Percentiles rank a stretch among this genome's conserved stretches.
These are phyloP conservation scores for Curvularia eragrostidis DNA, from an alignment of 2,329 filamentous ascomycete species.

Conservation along the genomic window DNA sequence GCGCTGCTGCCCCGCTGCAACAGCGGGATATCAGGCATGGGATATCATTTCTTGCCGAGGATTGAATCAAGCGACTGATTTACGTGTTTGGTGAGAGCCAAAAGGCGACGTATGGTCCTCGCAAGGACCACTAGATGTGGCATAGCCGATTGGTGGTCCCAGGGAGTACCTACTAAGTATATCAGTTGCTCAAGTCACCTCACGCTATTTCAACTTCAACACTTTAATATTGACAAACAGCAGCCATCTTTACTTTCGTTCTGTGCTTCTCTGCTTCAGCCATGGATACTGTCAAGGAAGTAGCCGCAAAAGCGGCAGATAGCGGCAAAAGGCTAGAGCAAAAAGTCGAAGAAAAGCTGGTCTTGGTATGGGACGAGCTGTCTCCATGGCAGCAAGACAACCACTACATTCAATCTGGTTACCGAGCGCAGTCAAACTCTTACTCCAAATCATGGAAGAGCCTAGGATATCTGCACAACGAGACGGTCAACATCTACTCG, in stretches of 20 bases:
- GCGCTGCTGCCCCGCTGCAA: not conserved
- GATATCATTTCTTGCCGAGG: not conserved
- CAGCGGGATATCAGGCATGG: not conserved
- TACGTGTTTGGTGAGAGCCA: not conserved
- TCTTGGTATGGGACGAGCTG: conserved; percentile 54
- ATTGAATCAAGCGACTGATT: not conserved
- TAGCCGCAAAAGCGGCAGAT: conserved; percentile 22
- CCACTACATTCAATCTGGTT: conserved; percentile 71
- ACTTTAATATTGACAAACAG: not conserved
- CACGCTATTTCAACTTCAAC: conserved; percentile 4
- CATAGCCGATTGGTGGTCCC: conserved; percentile 8
- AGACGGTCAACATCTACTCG: conserved; percentile 74
- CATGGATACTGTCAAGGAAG: conserved; percentile 36
- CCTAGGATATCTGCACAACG: conserved; percentile 70
- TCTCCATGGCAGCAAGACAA: conserved; percentile 65
- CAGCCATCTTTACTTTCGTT: not conserved
- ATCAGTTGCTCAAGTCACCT: not conserved
- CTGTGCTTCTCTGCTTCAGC: not conserved
- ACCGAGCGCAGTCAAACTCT: conserved; percentile 68
- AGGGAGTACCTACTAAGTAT: no score
- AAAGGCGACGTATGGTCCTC: conserved; percentile 10
- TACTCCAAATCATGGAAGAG: conserved; percentile 65
- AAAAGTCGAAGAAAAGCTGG: conserved; percentile 57
- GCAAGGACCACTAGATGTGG: conserved; percentile 14
- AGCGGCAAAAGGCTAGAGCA: conserved; percentile 37